A percentile compares a stretch with the other conserved stretches of the same genome.
Conservation (phyloP, 345 rosid species). For the Salix dunnii region DNA sequence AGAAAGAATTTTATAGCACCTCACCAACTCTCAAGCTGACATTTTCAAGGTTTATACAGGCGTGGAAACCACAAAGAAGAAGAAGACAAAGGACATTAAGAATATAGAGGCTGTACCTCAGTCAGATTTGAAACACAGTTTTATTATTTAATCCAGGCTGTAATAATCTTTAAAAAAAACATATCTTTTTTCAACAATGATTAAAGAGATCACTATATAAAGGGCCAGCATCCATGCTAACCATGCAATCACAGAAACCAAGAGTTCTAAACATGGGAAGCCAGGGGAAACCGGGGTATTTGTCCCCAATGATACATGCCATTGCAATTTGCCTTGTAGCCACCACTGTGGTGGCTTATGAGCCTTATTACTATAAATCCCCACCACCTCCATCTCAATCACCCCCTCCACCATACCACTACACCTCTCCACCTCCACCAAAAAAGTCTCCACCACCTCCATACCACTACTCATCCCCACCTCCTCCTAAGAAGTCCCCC, state of each 20-base stretch:
- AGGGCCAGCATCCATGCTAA: not conserved
- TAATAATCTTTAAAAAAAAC: not conserved
- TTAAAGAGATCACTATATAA: conserved; percentile 25
- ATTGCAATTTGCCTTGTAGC: conserved; percentile 33
- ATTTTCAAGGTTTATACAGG: not conserved
- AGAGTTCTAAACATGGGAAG: conserved; percentile 22
- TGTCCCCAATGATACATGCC: conserved; percentile 27
- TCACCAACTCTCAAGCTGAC: not conserved
- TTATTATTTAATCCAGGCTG: conserved; percentile 26
- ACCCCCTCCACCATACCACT: conserved; percentile 9
- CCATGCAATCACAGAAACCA: conserved; percentile 10
- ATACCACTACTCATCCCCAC: conserved; percentile 12
- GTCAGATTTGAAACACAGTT: conserved; percentile 3
- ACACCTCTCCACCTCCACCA: conserved; percentile 14
- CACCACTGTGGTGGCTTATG: conserved; percentile 12
- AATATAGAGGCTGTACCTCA: not conserved
- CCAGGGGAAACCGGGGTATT: conserved; percentile 19
- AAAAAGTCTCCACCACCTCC: not conserved
- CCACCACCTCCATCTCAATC: conserved; percentile 9
- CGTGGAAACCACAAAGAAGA: conserved; percentile 7
- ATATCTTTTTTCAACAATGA: not conserved
- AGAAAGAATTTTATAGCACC: too few species aligned
- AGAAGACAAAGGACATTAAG: not conserved
- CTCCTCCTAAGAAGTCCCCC: not conserved
- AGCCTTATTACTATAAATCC: conserved; percentile 20